phyloP scores from a whole-genome alignment of 331 rosid genomes.

The Quercus phellos region DNA sequence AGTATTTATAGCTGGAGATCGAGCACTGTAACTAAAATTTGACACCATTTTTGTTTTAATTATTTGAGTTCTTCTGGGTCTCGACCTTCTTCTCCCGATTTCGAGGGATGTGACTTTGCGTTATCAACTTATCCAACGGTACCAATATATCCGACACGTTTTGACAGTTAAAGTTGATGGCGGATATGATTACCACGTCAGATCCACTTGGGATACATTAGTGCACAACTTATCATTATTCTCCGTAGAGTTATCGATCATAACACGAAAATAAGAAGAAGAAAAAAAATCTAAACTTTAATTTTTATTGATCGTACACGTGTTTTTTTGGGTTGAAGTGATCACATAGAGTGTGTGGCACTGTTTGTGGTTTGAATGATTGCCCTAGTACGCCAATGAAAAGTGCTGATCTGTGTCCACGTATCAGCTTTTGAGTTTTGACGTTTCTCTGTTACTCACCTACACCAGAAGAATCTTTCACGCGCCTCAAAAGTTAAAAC shows the following conservation, averaged over 20 bases:
- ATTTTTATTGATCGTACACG: neutral
- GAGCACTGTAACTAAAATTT: conserved; percentile 11
- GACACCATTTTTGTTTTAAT: conserved; percentile 47
- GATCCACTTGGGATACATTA: conserved; percentile 35
- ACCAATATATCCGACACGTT: neutral
- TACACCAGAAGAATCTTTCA: neutral
- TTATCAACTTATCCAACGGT: conserved; percentile 17
- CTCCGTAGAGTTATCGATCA: neutral
- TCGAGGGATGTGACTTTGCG: neutral
- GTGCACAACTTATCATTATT: neutral
- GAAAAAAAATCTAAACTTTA: too few species aligned
- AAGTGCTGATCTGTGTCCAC: conserved; percentile 23
- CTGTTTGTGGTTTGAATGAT: neutral
- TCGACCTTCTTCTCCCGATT: conserved; percentile 1
- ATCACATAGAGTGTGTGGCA: neutral
- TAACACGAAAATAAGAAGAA: neutral
- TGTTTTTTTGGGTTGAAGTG: neutral
- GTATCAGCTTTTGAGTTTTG: conserved; percentile 8
- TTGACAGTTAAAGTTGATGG: conserved; percentile 7
- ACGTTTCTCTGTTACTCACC: conserved; percentile 5
- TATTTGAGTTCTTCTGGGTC: neutral
- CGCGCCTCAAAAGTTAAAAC: neutral
- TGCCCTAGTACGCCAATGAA: neutral
- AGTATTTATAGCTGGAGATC: conserved; percentile 57
- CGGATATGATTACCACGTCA: conserved; percentile 43